Conservation (phyloP, 495 filamentous ascomycete species). For the Cairneyella variabilis region DNA sequence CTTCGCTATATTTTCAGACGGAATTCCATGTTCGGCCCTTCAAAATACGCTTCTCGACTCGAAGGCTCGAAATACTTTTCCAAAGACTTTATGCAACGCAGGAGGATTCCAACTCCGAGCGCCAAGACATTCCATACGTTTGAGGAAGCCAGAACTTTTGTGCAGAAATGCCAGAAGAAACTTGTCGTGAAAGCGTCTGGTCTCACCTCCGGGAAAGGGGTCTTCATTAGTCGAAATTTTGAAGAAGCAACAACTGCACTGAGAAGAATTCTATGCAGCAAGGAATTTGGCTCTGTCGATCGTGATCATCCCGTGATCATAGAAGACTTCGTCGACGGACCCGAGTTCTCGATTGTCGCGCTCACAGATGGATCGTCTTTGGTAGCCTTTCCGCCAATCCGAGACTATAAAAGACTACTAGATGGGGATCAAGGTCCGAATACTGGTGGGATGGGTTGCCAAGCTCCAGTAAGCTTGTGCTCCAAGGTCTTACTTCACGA, state of each 20-base stretch:
- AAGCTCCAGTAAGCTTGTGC: no score
- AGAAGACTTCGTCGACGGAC: slow-evolving; percentile 85
- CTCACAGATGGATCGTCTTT: slow-evolving; percentile 88
- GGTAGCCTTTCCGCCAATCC: slow-evolving; percentile 76
- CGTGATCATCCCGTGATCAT: slow-evolving; percentile 91
- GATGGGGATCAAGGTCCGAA: slow-evolving; percentile 89
- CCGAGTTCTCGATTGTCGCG: slow-evolving; percentile 83
- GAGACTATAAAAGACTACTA: slow-evolving; percentile 90
- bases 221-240: slow-evolving; percentile 65
- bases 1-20: slow-evolving; percentile 51
- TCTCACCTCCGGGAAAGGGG: slow-evolving; percentile 73
- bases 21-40: slow-evolving; percentile 80
- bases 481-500: no score
- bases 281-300: slow-evolving; percentile 81
- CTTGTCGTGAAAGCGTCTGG: slow-evolving; percentile 75
- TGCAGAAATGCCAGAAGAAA: slow-evolving; percentile 62
- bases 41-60: slow-evolving; percentile 76
- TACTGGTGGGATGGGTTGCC: slow-evolving; percentile 96
- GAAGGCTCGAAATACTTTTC: slow-evolving; percentile 93
- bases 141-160: slow-evolving; percentile 68
- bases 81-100: slow-evolving; percentile 96
- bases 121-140: slow-evolving; percentile 81
- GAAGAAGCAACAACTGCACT: slow-evolving; percentile 75
- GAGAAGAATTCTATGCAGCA: slow-evolving; percentile 80
- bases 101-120: slow-evolving; percentile 81